Evolutionary conservation across 1,284 basidiomycete species (phyloP).

Genomic region (Anthracocystis walkeri): DNA sequence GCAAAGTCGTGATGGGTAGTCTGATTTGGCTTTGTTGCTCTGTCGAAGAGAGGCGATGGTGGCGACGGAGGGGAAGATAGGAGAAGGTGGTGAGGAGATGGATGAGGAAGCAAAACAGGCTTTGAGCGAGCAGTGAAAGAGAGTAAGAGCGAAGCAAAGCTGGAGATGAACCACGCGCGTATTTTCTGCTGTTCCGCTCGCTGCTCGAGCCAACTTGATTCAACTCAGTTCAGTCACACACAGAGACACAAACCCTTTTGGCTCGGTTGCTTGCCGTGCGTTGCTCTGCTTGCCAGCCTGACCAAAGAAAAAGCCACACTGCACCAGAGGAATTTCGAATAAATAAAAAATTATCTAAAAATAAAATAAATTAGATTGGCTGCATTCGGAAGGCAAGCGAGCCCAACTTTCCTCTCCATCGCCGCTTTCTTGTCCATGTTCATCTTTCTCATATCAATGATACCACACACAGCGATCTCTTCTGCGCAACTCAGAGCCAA

Average conservation of each 20-base stretch:
- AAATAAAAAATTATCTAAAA: background rate
- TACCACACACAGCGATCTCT: background rate
- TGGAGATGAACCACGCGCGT: slow-evolving; percentile 3
- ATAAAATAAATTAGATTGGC: background rate
- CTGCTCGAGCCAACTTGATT: background rate
- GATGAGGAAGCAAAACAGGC: slow-evolving; percentile 1
- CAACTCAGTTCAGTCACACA: too few species aligned
- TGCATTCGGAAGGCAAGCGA: background rate
- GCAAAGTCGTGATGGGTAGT: too few species aligned
- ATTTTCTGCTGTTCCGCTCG: slow-evolving; percentile 1
- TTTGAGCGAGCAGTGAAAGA: background rate
- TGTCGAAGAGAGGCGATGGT: background rate
- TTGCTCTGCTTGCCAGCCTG: too few species aligned
- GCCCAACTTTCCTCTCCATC: background rate
- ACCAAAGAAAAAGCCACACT: too few species aligned
- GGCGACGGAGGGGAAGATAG: background rate
- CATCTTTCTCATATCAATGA: background rate
- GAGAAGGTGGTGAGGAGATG: background rate
- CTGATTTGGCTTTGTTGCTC: too few species aligned
- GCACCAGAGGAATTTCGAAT: too few species aligned
- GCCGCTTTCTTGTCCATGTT: background rate
- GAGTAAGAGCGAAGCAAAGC: background rate
- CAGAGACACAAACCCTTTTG: too few species aligned
- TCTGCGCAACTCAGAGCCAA: too few species aligned
- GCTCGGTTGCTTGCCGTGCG: too few species aligned